Evolutionary conservation across 345 rosid genomes (phyloP).

Genomic region (Salix arbutifolia): DNA sequence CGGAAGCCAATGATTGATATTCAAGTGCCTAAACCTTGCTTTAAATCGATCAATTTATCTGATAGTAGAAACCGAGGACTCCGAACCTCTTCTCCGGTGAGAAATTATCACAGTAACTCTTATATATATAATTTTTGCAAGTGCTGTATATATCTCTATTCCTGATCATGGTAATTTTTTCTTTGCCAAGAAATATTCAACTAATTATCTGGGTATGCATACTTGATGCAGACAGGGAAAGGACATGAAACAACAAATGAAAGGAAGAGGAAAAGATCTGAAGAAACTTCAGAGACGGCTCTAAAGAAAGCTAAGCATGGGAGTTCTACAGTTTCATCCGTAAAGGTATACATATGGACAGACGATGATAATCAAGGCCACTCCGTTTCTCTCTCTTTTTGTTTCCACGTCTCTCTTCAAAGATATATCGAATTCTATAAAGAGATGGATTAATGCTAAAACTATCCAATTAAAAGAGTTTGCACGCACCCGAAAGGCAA

Average conservation of each 20-base stretch:
- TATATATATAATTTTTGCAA: neutral
- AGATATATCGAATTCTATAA: neutral
- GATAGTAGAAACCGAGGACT: constrained; percentile 51
- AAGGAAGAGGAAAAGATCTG: constrained; percentile 63
- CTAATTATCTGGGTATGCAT: neutral
- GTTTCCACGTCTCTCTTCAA: neutral
- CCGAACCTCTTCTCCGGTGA: constrained; percentile 42
- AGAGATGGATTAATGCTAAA: neutral
- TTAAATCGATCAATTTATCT: constrained; percentile 42
- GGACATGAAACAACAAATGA: constrained; percentile 43
- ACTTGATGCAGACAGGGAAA: constrained; percentile 35
- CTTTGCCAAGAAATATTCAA: neutral
- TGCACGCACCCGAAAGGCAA: neutral
- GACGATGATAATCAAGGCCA: neutral
- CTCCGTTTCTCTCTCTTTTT: neutral
- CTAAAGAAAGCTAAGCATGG: constrained; percentile 53
- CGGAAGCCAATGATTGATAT: constrained; percentile 45
- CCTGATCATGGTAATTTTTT: neutral
- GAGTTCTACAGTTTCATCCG: constrained; percentile 48
- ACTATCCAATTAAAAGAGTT: neutral
- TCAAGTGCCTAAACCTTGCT: constrained; percentile 40
- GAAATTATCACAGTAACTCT: neutral
- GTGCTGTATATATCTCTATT: neutral
- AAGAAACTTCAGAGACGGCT: constrained; percentile 43
- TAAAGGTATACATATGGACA: constrained; percentile 41